These are phyloP conservation scores for Tuber umbilicatum DNA, from an alignment of 495 filamentous ascomycete species.

Conservation along the genomic window DNA sequence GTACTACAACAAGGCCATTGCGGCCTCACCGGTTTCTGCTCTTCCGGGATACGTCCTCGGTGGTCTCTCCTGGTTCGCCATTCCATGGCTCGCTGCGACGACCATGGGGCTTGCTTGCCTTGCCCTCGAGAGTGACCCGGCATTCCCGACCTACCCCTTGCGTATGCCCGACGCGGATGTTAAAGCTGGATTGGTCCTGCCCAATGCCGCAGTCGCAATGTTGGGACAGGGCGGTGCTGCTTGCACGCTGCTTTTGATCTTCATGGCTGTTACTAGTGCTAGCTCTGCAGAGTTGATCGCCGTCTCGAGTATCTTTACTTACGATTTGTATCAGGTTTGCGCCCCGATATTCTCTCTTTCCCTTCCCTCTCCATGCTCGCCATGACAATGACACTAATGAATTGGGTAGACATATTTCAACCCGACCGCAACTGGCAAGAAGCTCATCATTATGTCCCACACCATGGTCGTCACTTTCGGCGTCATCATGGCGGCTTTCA, in stretches of 20 bases:
- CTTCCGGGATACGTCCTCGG: conserved; percentile 91
- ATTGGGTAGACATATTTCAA: conserved; percentile 52
- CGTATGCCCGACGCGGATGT: conserved; percentile 72
- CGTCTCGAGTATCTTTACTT: conserved; percentile 87
- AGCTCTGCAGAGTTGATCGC: conserved; percentile 87
- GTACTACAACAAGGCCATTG: conserved; percentile 94
- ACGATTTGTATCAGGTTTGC: conserved; percentile 70
- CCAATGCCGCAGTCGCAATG: conserved; percentile 81
- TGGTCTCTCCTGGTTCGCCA: conserved; percentile 89
- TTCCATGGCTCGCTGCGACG: conserved; percentile 86
- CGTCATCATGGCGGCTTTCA: conserved; percentile 76
- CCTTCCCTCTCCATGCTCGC: background rate
- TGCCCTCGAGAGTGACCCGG: conserved; percentile 67
- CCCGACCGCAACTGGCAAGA: conserved; percentile 60
- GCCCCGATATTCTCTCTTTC: conserved; percentile 43
- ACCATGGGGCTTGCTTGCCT: conserved; percentile 91
- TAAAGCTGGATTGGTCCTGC: conserved; percentile 77
- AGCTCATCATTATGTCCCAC: conserved; percentile 82
- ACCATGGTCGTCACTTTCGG: conserved; percentile 67
- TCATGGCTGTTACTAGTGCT: conserved; percentile 93
- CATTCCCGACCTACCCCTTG: conserved; percentile 64
- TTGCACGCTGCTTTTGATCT: conserved; percentile 76
- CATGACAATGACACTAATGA: background rate
- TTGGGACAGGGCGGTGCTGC: conserved; percentile 82
- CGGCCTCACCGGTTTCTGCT: conserved; percentile 79